Evolutionary conservation across 768 basidiomycete species (phyloP).

Genomic region (Lactifluus piperatus): DNA sequence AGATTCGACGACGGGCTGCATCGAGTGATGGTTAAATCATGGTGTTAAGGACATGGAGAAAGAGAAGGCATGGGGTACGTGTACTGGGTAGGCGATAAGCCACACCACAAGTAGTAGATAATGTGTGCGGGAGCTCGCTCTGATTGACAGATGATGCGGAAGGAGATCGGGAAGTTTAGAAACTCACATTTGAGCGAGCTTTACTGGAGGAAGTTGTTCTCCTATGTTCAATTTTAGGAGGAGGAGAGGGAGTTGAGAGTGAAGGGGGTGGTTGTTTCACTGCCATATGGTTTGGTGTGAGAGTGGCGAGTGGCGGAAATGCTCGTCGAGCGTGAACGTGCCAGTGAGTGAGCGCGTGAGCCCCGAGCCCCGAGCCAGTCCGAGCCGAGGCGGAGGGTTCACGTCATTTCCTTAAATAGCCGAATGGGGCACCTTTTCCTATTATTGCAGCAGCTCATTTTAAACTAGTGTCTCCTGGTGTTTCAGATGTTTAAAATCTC

Average conservation of each 20-base stretch:
- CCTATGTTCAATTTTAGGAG: background rate
- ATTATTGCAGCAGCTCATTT: no score
- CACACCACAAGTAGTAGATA: background rate
- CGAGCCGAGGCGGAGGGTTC: background rate
- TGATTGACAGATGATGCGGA: background rate
- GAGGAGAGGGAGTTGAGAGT: background rate
- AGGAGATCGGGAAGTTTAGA: background rate
- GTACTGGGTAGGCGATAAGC: background rate
- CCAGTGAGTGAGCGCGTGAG: no score
- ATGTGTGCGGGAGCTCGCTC: background rate
- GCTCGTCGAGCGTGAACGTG: no score
- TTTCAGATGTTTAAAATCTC: no score
- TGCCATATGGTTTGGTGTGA: conserved; percentile 2
- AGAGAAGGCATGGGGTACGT: background rate
- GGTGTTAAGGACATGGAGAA: background rate
- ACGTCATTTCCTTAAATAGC: no score
- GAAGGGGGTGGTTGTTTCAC: conserved; percentile 12
- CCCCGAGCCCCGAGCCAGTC: no score
- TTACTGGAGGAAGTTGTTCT: conserved; percentile 5
- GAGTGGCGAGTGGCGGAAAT: no score
- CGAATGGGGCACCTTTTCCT: no score
- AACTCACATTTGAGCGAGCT: conserved; percentile 8
- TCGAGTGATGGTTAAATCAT: background rate
- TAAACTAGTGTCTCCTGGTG: no score
- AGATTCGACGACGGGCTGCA: conserved; percentile 75